Percentiles rank a stretch among this genome's conserved stretches.
phyloP scores from a whole-genome alignment of 176 grass and related monocot species.

The Rhynchospora tenuis region DNA sequence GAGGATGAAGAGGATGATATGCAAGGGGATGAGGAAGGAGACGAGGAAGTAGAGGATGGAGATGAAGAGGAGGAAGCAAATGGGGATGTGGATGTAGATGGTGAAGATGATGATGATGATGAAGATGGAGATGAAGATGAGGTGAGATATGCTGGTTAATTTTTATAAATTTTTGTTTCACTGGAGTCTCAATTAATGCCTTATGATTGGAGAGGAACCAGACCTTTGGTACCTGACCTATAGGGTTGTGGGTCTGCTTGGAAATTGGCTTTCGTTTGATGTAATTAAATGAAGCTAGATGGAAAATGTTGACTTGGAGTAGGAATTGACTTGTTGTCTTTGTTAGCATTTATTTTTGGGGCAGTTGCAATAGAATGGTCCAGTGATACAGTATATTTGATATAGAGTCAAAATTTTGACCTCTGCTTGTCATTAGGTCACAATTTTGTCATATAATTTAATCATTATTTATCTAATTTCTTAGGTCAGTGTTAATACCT shows the following conservation, averaged over 20 bases:
- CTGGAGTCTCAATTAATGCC: not conserved
- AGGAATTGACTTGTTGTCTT: not conserved
- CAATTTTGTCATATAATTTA: too few relatives aligned
- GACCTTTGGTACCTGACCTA: not conserved
- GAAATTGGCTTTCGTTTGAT: not conserved
- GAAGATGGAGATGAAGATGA: constrained; percentile 14
- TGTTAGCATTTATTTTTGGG: not conserved
- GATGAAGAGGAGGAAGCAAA: constrained; percentile 12
- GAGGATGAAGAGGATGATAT: constrained; percentile 11
- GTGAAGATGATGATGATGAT: constrained; percentile 1
- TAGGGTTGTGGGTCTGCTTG: not conserved
- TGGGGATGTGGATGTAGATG: not conserved
- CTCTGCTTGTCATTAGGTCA: too few relatives aligned
- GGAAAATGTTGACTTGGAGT: not conserved
- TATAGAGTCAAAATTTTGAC: too few relatives aligned
- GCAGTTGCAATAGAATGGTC: not conserved
- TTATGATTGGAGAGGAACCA: not conserved
- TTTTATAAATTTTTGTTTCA: not conserved
- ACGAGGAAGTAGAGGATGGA: not conserved
- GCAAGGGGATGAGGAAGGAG: constrained; percentile 21
- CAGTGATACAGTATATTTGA: not conserved
- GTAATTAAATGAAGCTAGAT: not conserved
- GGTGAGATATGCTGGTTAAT: not conserved
- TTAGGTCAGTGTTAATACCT: not conserved
- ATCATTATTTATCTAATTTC: too few relatives aligned